These are phyloP conservation scores for Phaseolus lunatus DNA, from an alignment of 306 rosid species.

Conservation along the genomic window DNA sequence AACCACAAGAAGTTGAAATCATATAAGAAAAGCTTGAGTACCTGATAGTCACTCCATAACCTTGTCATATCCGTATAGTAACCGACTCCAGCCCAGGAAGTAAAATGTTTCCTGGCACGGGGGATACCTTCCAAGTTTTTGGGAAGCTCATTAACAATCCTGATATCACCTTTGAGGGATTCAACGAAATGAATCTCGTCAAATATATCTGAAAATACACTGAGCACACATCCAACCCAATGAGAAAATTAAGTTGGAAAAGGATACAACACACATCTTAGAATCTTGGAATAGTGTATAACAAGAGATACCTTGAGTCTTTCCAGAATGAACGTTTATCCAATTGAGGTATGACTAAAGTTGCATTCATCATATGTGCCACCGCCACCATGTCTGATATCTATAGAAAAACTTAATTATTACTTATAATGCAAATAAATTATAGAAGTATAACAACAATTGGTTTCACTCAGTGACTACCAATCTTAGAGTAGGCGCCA, in stretches of 20 bases:
- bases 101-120: conserved; percentile 89
- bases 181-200: conserved; percentile 84
- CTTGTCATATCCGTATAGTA: conserved; percentile 81
- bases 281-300: conserved; percentile 27
- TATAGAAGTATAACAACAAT: conserved; percentile 19
- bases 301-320: conserved; percentile 72
- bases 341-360: conserved; percentile 87
- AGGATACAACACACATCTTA: conserved; percentile 19
- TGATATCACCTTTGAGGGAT: conserved; percentile 72
- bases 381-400: conserved; percentile 97
- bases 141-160: conserved; percentile 76
- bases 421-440: conserved; percentile 12
- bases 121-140: conserved; percentile 70
- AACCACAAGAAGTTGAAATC: conserved; percentile 35
- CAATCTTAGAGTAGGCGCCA: conserved; percentile 39
- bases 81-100: conserved; percentile 78
- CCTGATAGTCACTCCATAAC: conserved; percentile 88
- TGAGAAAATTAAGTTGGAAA: conserved; percentile 33
- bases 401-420: conserved; percentile 51
- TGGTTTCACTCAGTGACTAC: conserved; percentile 31
- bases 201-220: conserved; percentile 89
- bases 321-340: conserved; percentile 95
- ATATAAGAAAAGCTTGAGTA: conserved; percentile 45
- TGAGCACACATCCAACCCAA: conserved; percentile 48
- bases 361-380: conserved; percentile 88